Evolutionary conservation across 257 asterid species (phyloP).

Genomic region (Solanum etuberosum): DNA sequence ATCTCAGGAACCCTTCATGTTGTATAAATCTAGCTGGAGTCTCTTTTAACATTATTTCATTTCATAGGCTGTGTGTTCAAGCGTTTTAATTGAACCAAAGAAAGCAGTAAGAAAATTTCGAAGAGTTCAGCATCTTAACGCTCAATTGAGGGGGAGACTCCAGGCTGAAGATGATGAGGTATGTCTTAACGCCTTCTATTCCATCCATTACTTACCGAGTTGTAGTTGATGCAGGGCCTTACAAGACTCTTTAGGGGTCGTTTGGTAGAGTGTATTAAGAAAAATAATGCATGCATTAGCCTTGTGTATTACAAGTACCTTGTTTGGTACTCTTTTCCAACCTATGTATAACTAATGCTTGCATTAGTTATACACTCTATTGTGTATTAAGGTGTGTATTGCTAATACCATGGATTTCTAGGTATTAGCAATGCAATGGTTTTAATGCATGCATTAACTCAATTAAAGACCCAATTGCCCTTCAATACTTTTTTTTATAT

Average conservation of each 20-base stretch:
- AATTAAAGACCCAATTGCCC: too few relatives aligned
- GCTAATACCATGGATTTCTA: too few relatives aligned
- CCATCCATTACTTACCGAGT: neutral
- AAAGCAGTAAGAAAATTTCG: conserved; percentile 75
- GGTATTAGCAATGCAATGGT: too few relatives aligned
- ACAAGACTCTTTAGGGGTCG: neutral
- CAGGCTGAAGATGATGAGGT: conserved; percentile 84
- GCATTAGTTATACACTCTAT: too few relatives aligned
- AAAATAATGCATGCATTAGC: too few relatives aligned
- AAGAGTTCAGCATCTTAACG: conserved; percentile 90
- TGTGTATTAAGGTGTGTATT: too few relatives aligned
- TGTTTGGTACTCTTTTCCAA: too few relatives aligned
- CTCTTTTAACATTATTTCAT: neutral
- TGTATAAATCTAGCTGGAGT: neutral
- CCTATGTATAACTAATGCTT: too few relatives aligned
- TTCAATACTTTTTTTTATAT: too few relatives aligned
- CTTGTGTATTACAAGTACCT: too few relatives aligned
- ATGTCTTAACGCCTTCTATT: neutral
- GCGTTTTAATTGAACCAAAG: conserved; percentile 53
- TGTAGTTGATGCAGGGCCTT: neutral
- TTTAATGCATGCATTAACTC: too few relatives aligned
- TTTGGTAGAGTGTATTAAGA: too few relatives aligned
- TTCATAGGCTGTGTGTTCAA: conserved; percentile 55
- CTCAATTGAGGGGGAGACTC: conserved; percentile 59
- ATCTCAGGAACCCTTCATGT: neutral